These are phyloP conservation scores for Malus hybrid DNA, from an alignment of 331 rosid genomes.

Conservation along the genomic window DNA sequence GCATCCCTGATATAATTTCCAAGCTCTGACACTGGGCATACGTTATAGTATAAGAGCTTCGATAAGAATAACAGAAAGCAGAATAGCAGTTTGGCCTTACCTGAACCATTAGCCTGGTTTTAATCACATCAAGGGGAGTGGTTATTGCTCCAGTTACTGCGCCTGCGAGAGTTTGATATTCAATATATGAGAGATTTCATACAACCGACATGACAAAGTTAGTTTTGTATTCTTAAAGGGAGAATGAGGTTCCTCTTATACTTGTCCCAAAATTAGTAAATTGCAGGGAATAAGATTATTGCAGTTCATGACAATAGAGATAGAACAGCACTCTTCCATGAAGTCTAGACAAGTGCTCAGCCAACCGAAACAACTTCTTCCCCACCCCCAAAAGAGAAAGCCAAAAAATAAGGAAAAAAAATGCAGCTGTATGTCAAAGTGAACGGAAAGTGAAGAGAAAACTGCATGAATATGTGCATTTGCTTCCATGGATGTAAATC, in stretches of 20 bases:
- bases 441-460: neutral
- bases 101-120: conserved; percentile 92
- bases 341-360: neutral
- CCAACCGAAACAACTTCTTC: neutral
- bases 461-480: too few species aligned
- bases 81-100: conserved; percentile 30
- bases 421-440: neutral
- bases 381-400: neutral
- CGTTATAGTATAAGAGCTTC: neutral
- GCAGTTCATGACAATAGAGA: neutral
- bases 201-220: neutral
- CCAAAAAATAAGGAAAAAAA: neutral
- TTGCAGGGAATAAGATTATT: neutral
- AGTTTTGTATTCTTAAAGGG: neutral
- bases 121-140: conserved; percentile 91
- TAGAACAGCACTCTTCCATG: neutral
- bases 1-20: neutral
- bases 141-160: conserved; percentile 94
- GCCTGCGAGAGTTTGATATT: conserved; percentile 36
- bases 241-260: neutral
- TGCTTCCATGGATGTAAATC: too few species aligned
- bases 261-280: neutral
- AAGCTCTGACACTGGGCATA: neutral
- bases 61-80: neutral
- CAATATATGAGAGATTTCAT: neutral